Conservation (phyloP, 148 eudicot species). For the Rhododendron mucronatum region DNA sequence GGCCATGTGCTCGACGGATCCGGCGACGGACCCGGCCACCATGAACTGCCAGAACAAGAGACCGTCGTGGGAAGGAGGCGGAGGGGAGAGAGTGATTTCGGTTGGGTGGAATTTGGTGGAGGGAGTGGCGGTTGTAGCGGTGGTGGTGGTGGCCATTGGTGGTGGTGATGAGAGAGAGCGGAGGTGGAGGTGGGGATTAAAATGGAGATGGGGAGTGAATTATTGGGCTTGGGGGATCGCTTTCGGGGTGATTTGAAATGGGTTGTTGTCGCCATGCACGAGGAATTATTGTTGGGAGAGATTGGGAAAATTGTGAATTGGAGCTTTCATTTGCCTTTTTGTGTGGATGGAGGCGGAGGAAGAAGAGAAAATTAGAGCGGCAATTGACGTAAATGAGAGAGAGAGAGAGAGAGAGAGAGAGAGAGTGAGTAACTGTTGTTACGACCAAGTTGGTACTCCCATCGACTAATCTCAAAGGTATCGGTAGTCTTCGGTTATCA, state of each 20-base stretch:
- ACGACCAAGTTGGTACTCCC: too few species aligned
- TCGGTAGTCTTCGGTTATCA: too few species aligned
- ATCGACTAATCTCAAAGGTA: too few species aligned
- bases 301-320: neutral
- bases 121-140: neutral
- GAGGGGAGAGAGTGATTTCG: constrained; percentile 10
- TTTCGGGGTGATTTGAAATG: constrained; percentile 13
- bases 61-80: constrained; percentile 30
- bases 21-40: constrained; percentile 49
- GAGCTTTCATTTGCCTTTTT: constrained; percentile 7
- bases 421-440: neutral
- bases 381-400: neutral
- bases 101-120: constrained; percentile 13
- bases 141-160: constrained; percentile 7
- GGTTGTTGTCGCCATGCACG: constrained; percentile 14
- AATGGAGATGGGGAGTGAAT: constrained; percentile 8
- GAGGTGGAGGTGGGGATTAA: neutral
- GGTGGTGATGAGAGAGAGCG: neutral
- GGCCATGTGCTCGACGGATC: constrained; percentile 47
- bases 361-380: neutral
- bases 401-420: neutral
- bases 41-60: constrained; percentile 48
- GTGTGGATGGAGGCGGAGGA: neutral
- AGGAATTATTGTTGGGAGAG: neutral
- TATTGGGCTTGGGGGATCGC: neutral